Base-by-base conservation (phyloP, 2,329 filamentous ascomycete species). In the Xylaria sp. region DNA sequence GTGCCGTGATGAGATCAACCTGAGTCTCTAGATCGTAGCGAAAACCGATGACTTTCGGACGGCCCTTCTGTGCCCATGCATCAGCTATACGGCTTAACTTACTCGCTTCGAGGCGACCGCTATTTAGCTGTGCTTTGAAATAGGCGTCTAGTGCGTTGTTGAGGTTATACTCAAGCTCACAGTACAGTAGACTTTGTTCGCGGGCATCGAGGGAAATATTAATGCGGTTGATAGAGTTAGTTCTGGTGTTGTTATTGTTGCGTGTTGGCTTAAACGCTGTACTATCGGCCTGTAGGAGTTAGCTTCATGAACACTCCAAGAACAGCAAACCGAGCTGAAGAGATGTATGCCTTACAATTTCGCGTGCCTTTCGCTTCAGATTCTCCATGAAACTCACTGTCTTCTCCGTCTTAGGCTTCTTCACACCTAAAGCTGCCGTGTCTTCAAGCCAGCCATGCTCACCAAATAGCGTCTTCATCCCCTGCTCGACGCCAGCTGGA, bases 1-100 rank as follows among this genome's bases (percentile, higher is more conserved):
- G 86, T 9, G 84, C 73, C 17, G 75, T 73, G 25, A 88, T 75
- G 11, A 89, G 81, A 11, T 87, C 84, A n/a, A 89, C 73, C 76
- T 89, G 87, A 0, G 86, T 88, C 77, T 88, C 86, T 2, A 88
- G 75, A 66, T 89, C 86, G 74, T 86, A 89, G 20, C 85, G 84
- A 74, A 88, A 89, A 13, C 84, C 84, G 25, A 86, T 76, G 9
- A 89, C 86, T 62, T 80, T 82, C 5, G 86, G 85, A 0, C 84
- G 85, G 44, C 86, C 86, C 68, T 83, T 82, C 49, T 81, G 78
- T 27, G 79, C 76, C 87, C 86, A 89, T 5, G 72, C 75, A 57
- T 88, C 85, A 1, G 82, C 80, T 7, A 87, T 76, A 66, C 81
- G 83, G 70, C 84, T 84, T 66, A 86, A 81, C 72, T 85, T 84